Conservation (phyloP, 305 asterid genomes). For the Solanum hybrid region DNA sequence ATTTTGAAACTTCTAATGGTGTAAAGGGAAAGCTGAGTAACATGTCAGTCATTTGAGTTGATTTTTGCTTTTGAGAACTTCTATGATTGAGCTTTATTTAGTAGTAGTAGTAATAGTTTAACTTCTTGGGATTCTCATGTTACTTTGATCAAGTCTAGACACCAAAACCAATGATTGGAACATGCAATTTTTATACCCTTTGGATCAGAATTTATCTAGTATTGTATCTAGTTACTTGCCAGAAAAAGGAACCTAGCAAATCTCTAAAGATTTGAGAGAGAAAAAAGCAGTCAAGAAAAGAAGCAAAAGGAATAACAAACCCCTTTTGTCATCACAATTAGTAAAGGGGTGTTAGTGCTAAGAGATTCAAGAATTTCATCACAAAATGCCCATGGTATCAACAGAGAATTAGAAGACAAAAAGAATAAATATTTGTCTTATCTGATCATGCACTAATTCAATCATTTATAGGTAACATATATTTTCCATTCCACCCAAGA, state of each 20-base stretch:
- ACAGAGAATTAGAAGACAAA: background rate
- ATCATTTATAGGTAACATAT: constrained; percentile 6
- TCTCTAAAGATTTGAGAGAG: background rate
- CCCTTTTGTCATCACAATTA: background rate
- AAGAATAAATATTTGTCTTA: background rate
- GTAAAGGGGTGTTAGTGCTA: background rate
- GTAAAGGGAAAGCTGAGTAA: background rate
- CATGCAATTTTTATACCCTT: constrained; percentile 18
- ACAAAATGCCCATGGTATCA: background rate
- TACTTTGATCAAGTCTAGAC: constrained; percentile 25
- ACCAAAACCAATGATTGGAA: constrained; percentile 28
- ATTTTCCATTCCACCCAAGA: constrained; percentile 34
- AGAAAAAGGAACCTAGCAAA: constrained; percentile 6
- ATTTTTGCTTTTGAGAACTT: constrained; percentile 26
- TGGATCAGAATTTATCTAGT: constrained; percentile 21
- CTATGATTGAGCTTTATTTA: constrained; percentile 15
- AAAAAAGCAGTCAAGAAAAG: background rate
- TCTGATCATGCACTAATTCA: background rate
- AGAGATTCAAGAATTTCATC: background rate
- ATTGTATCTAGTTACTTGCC: constrained; percentile 7
- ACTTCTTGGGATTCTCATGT: constrained; percentile 34
- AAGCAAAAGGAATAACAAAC: background rate
- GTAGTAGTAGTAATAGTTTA: background rate
- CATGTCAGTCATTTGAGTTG: constrained; percentile 2
- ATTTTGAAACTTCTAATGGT: background rate